phyloP scores from a whole-genome alignment of 2,329 filamentous ascomycete species.

The Talaromyces sp. region DNA sequence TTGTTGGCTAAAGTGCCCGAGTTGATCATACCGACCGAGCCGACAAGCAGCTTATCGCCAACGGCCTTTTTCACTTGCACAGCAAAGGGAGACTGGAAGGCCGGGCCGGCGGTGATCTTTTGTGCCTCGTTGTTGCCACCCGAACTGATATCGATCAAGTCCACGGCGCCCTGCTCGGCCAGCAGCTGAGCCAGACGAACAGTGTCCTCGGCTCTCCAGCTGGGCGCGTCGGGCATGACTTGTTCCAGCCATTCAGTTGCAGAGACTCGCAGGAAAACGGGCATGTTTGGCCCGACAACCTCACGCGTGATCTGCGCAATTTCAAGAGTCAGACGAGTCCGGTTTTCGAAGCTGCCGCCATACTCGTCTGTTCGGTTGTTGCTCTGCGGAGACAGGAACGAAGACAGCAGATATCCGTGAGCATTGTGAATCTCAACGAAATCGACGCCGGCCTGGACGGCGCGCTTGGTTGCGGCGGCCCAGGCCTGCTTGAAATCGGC shows the following conservation, averaged over 20 bases:
- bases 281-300: conserved; percentile 61
- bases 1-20: conserved; percentile 62
- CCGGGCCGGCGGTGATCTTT: conserved; percentile 46
- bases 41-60: conserved; percentile 65
- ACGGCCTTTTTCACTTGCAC: conserved; percentile 66
- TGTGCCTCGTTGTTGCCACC: conserved; percentile 60
- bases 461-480: conserved; percentile 51
- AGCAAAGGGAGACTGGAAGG: conserved; percentile 70
- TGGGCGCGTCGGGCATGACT: conserved; percentile 47
- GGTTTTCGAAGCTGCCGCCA: conserved; percentile 54
- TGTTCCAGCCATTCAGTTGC: conserved; percentile 71
- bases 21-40: conserved; percentile 68
- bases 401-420: conserved; percentile 69
- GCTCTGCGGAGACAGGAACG: conserved; percentile 63
- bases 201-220: conserved; percentile 63
- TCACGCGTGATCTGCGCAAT: conserved; percentile 57
- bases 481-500: conserved; percentile 57
- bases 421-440: conserved; percentile 75
- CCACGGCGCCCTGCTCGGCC: conserved; percentile 62
- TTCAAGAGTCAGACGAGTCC: conserved; percentile 62
- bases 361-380: conserved; percentile 61
- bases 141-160: conserved; percentile 75
- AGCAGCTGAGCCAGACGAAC: conserved; percentile 60
- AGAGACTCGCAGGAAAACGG: conserved; percentile 67
- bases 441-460: conserved; percentile 67